Conservation (phyloP, 2,329 filamentous ascomycete species). For the Sporothrix protearum region DNA sequence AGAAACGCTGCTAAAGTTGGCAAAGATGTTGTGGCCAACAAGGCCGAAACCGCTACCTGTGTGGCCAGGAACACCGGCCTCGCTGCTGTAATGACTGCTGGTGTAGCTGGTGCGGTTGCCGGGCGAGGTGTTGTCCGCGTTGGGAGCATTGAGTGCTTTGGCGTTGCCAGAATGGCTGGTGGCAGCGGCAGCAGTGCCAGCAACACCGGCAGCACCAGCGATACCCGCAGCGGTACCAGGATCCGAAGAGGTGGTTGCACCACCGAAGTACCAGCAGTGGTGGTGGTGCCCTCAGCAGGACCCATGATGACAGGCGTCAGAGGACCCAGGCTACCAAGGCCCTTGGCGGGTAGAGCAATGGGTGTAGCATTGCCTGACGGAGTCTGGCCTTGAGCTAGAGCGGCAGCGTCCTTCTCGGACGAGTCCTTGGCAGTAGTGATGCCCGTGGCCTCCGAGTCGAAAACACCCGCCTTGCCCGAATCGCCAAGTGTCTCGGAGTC, state of each 20-base stretch:
- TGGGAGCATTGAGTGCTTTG: neutral
- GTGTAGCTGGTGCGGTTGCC: conserved; percentile 21
- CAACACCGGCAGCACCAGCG: neutral
- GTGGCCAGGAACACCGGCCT: neutral
- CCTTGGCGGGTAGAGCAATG: conserved; percentile 22
- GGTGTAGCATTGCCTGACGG: neutral
- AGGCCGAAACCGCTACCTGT: conserved; percentile 15
- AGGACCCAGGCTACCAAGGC: neutral
- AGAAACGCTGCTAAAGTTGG: neutral
- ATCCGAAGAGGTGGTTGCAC: neutral
- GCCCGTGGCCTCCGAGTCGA: neutral
- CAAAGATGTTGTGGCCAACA: conserved; percentile 18
- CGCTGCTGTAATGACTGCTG: conserved; percentile 29
- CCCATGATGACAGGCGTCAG: conserved; percentile 16
- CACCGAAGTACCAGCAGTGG: neutral
- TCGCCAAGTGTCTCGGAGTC: neutral
- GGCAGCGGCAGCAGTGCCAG: conserved; percentile 2
- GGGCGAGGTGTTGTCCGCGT: neutral
- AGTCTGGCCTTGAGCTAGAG: neutral
- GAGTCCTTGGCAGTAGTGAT: neutral
- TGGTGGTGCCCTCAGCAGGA: neutral
- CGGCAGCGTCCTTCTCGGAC: neutral
- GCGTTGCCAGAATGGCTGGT: neutral
- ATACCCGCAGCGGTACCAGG: neutral
- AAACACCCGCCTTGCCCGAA: neutral